Evolutionary conservation across 2,329 filamentous ascomycete species (phyloP), one percentile per base, ranked within the genome.

Genomic region (Acrocalymma vagum): DNA sequence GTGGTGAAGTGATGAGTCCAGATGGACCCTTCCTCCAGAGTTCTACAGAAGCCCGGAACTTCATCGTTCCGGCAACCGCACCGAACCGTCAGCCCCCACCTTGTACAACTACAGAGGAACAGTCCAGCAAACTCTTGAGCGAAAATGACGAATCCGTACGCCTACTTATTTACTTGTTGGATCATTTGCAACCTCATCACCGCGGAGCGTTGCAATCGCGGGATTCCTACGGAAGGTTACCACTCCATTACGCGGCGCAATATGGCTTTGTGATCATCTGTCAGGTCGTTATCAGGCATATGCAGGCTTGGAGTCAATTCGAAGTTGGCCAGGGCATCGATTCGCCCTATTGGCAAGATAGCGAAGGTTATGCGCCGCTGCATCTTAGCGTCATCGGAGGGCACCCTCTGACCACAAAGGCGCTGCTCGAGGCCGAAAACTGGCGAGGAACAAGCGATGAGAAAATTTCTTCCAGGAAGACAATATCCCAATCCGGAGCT

Each of bases 261-360:
- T 96, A 95, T 63, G 94, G 94, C 3, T 91, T 96, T 57, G 88
- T 94, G 3, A 83, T 90, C n/a, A 86, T 96, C 8, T 96, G 90
- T 62, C 82, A 95, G 63, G 79, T 92, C 16, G 81, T 97, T 53
- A 92, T 96, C 74, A 84, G 86, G 50, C 86, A 87, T 59, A 92
- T 99, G 85, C 88, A 93, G 64, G 80, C 85, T 16, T 97, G 93
- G 93, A 82, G 82, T 11, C 85, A 95, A 57, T 96, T 96, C 61
- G 81, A 95, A 60, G 85, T 92, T 18, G 83, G 85, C 23, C 79
- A 90, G 48, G 92, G 92, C 8, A 95, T 99, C 33, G 93, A 97
- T 65, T 88, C 89, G 0, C 79, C 83, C 1, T 79, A 85, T 47
- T 97, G 93, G 93, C 93, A 96, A 70, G 94, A 99, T 64, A 82